Conservation (phyloP, 1,284 basidiomycete genomes). For the Lentinula novae-zelandiae region DNA sequence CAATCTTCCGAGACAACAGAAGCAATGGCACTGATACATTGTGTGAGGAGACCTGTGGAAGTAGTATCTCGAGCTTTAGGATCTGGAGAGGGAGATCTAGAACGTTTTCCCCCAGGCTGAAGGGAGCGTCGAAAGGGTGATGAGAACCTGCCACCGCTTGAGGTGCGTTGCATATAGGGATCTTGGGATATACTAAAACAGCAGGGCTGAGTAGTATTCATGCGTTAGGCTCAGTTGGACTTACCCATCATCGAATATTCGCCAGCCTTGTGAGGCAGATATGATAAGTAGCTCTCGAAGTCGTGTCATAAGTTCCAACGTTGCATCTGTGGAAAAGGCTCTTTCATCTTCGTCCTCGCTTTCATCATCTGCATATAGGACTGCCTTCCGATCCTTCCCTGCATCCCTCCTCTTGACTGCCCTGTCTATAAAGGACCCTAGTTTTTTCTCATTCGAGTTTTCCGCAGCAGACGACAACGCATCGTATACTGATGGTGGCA, state of each 20-base stretch:
- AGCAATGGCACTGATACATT: slow-evolving; percentile 57
- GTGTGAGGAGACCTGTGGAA: slow-evolving; percentile 49
- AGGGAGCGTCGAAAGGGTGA: slow-evolving; percentile 46
- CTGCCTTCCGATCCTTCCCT: slow-evolving; percentile 18
- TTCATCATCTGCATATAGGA: slow-evolving; percentile 36
- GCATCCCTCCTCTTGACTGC: slow-evolving; percentile 36
- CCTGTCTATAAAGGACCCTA: slow-evolving; percentile 40
- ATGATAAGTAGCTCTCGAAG: slow-evolving; percentile 58
- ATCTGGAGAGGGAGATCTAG: slow-evolving; percentile 49
- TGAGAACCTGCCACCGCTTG: slow-evolving; percentile 25
- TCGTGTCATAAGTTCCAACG: slow-evolving; percentile 58
- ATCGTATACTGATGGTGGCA: slow-evolving; percentile 49
- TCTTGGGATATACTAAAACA: slow-evolving; percentile 15
- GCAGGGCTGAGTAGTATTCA: background rate
- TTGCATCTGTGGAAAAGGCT: slow-evolving; percentile 54
- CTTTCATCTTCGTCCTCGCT: slow-evolving; percentile 41
- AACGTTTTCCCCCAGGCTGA: slow-evolving; percentile 32
- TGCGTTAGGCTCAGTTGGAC: slow-evolving; percentile 13
- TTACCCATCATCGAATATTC: slow-evolving; percentile 50
- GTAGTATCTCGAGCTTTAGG: slow-evolving; percentile 22
- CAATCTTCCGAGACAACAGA: slow-evolving; percentile 68
- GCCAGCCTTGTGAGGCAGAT: slow-evolving; percentile 53
- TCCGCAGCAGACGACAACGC: slow-evolving; percentile 27
- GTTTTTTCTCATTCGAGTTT: slow-evolving; percentile 27
- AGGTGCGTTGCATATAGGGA: slow-evolving; percentile 19